These are phyloP conservation scores for Penicillium taxi DNA, from an alignment of 495 filamentous ascomycete species.

Conservation along the genomic window DNA sequence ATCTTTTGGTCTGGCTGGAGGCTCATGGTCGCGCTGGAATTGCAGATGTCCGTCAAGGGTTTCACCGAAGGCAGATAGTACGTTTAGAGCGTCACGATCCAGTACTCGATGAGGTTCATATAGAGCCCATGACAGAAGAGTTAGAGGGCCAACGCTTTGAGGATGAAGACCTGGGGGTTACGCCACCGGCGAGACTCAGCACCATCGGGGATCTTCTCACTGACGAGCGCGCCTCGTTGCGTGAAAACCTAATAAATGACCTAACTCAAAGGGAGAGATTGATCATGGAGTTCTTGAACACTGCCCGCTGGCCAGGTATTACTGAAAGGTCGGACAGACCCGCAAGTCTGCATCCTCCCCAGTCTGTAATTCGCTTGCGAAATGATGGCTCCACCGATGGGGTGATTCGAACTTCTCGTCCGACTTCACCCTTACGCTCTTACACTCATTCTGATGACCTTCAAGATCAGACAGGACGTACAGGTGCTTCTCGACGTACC, in stretches of 20 bases:
- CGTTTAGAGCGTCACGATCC: constrained; percentile 51
- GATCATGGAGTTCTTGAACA: constrained; percentile 50
- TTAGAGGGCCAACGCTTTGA: constrained; percentile 16
- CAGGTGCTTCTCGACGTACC: constrained; percentile 18
- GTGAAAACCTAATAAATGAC: constrained; percentile 37
- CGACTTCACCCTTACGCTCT: constrained; percentile 26
- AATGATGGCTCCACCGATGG: constrained; percentile 29
- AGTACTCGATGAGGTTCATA: constrained; percentile 44
- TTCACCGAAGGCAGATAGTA: constrained; percentile 67
- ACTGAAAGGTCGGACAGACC: constrained; percentile 30
- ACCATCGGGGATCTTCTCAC: constrained; percentile 12
- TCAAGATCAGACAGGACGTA: constrained; percentile 24
- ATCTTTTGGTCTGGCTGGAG: constrained; percentile 90
- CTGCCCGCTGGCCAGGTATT: constrained; percentile 33
- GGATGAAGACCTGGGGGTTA: constrained; percentile 17
- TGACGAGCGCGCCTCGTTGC: constrained; percentile 25
- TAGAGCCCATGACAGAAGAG: constrained; percentile 34
- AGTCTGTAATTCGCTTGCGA: constrained; percentile 27
- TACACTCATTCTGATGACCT: constrained; percentile 19
- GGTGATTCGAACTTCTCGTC: constrained; percentile 35
- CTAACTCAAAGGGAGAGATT: constrained; percentile 50
- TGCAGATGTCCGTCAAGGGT: constrained; percentile 72
- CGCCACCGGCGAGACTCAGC: constrained; percentile 22
- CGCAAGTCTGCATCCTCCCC: constrained; percentile 23
- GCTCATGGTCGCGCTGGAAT: constrained; percentile 77